phyloP scores from a whole-genome alignment of 352 stramenopile species.

The Lagenidium giganteum region DNA sequence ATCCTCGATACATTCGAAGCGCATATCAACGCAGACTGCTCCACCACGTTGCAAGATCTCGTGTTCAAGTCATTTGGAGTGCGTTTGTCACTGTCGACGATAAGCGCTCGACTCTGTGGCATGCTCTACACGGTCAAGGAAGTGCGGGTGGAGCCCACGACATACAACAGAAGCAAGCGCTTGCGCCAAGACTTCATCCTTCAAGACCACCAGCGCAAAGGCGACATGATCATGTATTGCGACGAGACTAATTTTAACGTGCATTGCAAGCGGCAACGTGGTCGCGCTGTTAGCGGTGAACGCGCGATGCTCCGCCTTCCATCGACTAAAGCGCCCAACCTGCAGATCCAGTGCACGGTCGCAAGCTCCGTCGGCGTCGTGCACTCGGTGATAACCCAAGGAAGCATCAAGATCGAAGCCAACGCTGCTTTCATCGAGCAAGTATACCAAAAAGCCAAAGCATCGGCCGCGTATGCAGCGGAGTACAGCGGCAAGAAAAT shows the following conservation, averaged over 20 bases:
- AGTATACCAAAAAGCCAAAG: slow-evolving; percentile 5
- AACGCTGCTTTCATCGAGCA: slow-evolving; percentile 14
- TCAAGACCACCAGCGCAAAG: neutral
- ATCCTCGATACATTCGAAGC: too few species aligned
- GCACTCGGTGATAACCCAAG: neutral
- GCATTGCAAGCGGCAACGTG: slow-evolving; percentile 12
- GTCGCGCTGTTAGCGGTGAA: slow-evolving; percentile 1
- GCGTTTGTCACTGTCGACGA: slow-evolving; percentile 8
- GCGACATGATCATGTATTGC: slow-evolving; percentile 14
- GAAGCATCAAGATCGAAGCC: slow-evolving; percentile 19
- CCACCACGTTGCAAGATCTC: neutral
- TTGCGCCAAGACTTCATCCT: neutral
- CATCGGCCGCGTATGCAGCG: neutral
- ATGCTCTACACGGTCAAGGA: slow-evolving; percentile 17
- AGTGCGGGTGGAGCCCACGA: slow-evolving; percentile 4
- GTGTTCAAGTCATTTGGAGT: neutral
- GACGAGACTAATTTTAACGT: slow-evolving; percentile 20
- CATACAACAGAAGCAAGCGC: slow-evolving; percentile 15
- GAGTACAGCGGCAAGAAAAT: slow-evolving; percentile 19
- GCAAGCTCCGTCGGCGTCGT: slow-evolving; percentile 5
- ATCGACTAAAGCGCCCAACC: slow-evolving; percentile 11
- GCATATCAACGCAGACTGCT: slow-evolving; percentile 2
- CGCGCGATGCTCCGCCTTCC: slow-evolving; percentile 1
- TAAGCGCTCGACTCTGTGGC: slow-evolving; percentile 5
- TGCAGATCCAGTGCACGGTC: slow-evolving; percentile 18